Base-by-base conservation (phyloP, 2,329 filamentous ascomycete genomes). In the Amphichorda felina region DNA sequence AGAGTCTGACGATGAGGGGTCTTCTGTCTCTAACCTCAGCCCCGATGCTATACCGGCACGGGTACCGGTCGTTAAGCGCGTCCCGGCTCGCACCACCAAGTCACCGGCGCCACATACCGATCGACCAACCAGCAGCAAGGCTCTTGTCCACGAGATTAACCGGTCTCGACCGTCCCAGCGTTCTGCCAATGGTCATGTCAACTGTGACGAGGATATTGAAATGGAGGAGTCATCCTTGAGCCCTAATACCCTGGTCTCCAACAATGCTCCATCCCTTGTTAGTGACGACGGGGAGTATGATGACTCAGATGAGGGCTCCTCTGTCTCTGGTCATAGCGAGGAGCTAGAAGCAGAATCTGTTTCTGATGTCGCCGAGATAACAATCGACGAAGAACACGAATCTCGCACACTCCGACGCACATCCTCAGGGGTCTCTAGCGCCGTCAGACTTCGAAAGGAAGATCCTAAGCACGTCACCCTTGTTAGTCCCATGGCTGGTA, bases 221-320 rank as follows among this genome's bases (percentile, higher is more conserved):
- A 64, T 75, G 50, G 55, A 57, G 22, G 72, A 77, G 37, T 64
- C 66, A 32, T 75, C 82, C 36, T 56, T 83, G 38, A 84, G 79
- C 47, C 81, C 81, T 5, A 75, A 76, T 46, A 81, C 79, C 1
- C 59, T 78, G 30, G 67, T 79, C 34, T 82, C 79, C 53, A 85
- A 85, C 55, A 82, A 83, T 44, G 81, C 82, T 8, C 82, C 82
- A 16, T 86, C 80, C 46, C 67, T 88, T 33, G 81, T 87, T 50
- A 85, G 81, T 56, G 82, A 88, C 55, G 81, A 86, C 50, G 79
- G 81, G 46, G 82, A 86, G 51, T 84, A 82, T 48, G 81, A 82
- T 45, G 78, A 80, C 37, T 83, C 79, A 2, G 75, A 81, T 38
- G 74, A 75, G 40, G 70, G 66, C 31, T 80, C 74, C 4, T 69